Percentiles rank a stretch among this genome's conserved stretches.
phyloP scores from a whole-genome alignment of 2,329 filamentous ascomycete genomes.

The Aspergillus pseudotamarii region DNA sequence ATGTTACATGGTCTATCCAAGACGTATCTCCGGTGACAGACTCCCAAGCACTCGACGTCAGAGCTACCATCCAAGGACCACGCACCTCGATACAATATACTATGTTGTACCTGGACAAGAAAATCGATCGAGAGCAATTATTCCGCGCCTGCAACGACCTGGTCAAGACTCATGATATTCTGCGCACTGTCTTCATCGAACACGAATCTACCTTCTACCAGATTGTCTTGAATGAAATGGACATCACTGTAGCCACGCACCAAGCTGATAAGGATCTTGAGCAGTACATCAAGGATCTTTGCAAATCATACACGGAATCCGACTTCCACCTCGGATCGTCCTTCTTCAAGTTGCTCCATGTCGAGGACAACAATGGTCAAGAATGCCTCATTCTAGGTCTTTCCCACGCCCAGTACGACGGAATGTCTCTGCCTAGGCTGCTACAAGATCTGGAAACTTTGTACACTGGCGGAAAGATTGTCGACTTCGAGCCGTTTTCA shows the following conservation, averaged over 20 bases:
- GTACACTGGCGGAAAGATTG: slow-evolving; percentile 40
- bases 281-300: slow-evolving; percentile 53
- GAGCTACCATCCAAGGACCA: slow-evolving; percentile 59
- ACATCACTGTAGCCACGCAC: slow-evolving; percentile 50
- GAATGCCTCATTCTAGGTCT: slow-evolving; percentile 56
- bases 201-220: slow-evolving; percentile 53
- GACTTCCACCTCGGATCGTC: slow-evolving; percentile 57
- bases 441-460: slow-evolving; percentile 60
- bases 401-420: slow-evolving; percentile 69
- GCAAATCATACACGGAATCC: slow-evolving; percentile 54
- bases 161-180: slow-evolving; percentile 61
- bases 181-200: slow-evolving; percentile 66
- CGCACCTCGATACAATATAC: slow-evolving; percentile 67
- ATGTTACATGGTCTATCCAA: slow-evolving; percentile 52
- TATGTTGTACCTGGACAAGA: slow-evolving; percentile 59
- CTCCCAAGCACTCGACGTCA: slow-evolving; percentile 62
- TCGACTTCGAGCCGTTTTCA: slow-evolving; percentile 42
- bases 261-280: slow-evolving; percentile 52
- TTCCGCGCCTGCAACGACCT: slow-evolving; percentile 47
- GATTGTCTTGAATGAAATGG: slow-evolving; percentile 57
- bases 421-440: slow-evolving; percentile 63
- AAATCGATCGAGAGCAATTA: slow-evolving; percentile 52
- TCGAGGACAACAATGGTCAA: slow-evolving; percentile 38
- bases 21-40: slow-evolving; percentile 61
- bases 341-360: slow-evolving; percentile 59